Conservation (phyloP, 495 filamentous ascomycete genomes). For the Penicillium lividum region DNA sequence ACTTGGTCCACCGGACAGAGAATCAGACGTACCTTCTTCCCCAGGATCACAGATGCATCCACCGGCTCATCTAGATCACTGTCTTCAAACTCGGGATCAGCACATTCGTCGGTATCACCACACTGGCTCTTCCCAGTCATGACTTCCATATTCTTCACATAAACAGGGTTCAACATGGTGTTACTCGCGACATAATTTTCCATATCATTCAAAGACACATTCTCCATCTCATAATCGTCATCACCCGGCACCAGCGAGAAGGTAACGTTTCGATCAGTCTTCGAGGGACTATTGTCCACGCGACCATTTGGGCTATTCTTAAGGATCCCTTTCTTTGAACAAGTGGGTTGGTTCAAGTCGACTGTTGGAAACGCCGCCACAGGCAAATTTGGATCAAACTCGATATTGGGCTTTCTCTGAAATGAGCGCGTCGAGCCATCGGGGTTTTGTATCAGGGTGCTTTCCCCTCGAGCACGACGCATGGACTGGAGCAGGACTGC, state of each 20-base stretch:
- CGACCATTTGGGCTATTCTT: too few relatives aligned
- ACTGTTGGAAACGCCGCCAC: slow-evolving; percentile 46
- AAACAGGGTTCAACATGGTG: slow-evolving; percentile 36
- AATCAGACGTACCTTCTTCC: slow-evolving; percentile 1
- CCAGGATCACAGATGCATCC: slow-evolving; percentile 1
- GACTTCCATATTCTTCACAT: slow-evolving; percentile 36
- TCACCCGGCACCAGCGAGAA: not conserved
- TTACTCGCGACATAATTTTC: slow-evolving; percentile 40
- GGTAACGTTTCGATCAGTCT: not conserved
- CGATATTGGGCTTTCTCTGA: slow-evolving; percentile 18
- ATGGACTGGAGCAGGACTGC: slow-evolving; percentile 12
- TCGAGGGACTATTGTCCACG: too few relatives aligned
- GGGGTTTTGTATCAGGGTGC: not conserved
- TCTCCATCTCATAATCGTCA: not conserved
- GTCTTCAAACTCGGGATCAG: slow-evolving; percentile 16
- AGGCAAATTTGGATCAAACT: slow-evolving; percentile 42
- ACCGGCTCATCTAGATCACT: slow-evolving; percentile 22
- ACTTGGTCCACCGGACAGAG: not conserved
- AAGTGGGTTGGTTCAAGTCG: not conserved
- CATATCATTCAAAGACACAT: slow-evolving; percentile 10
- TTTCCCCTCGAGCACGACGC: slow-evolving; percentile 7
- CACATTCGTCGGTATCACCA: slow-evolving; percentile 19
- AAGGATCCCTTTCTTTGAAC: not conserved
- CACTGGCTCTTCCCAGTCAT: slow-evolving; percentile 20
- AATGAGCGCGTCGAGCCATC: not conserved